Percentiles rank a stretch among this genome's conserved stretches.
Conservation (phyloP, 2,329 filamentous ascomycete genomes). For the Fusarium praegraminearum region DNA sequence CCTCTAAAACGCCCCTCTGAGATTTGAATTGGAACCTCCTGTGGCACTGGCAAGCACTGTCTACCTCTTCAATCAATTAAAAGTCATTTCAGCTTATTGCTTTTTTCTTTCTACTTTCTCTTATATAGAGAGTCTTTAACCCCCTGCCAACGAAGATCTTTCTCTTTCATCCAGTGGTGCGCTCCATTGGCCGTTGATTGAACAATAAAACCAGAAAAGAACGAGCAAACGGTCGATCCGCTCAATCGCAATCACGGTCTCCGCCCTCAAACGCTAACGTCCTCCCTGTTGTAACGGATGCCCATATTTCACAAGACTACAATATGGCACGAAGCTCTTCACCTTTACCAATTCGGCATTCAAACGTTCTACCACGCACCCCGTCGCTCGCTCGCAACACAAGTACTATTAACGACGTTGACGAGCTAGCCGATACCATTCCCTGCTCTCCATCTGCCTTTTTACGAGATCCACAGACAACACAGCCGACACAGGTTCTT, state of each 20-base stretch:
- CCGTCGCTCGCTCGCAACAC: constrained; percentile 45
- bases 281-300: constrained; percentile 14
- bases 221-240: constrained; percentile 19
- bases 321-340: constrained; percentile 50
- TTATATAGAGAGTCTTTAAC: not conserved
- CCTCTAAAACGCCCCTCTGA: constrained; percentile 29
- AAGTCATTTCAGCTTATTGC: not conserved
- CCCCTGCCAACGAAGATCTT: not conserved
- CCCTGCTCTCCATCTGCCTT: constrained; percentile 58
- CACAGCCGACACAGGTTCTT: constrained; percentile 63
- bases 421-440: constrained; percentile 62
- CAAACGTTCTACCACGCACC: constrained; percentile 47
- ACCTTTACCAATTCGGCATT: constrained; percentile 50
- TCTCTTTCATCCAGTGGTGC: constrained; percentile 22
- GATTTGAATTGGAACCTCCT: constrained; percentile 18
- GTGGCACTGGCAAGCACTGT: constrained; percentile 13
- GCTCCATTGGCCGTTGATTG: constrained; percentile 28
- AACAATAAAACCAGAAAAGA: constrained; percentile 20
- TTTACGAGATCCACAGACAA: constrained; percentile 50
- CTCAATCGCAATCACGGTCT: constrained; percentile 12
- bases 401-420: constrained; percentile 55
- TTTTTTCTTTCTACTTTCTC: constrained; percentile 12
- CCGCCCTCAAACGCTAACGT: constrained; percentile 25
- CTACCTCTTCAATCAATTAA: not conserved
- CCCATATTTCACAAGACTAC: constrained; percentile 16